These are phyloP conservation scores for Apiotrichum montevideense DNA, from an alignment of 1,284 basidiomycete species.

Conservation along the genomic window DNA sequence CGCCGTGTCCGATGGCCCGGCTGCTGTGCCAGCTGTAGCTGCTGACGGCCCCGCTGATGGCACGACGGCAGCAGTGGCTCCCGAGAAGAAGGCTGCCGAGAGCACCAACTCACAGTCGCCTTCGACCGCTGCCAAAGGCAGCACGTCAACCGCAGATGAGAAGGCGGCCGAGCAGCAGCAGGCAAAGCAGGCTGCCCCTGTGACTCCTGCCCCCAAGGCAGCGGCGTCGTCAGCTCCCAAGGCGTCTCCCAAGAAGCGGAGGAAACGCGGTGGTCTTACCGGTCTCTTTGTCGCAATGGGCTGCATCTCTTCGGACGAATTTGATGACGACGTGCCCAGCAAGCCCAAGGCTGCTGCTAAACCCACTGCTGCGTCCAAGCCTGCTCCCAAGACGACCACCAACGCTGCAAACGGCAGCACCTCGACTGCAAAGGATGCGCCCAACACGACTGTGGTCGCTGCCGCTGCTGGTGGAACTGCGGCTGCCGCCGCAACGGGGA, in stretches of 20 bases:
- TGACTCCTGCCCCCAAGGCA: not conserved
- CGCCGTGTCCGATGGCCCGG: not conserved
- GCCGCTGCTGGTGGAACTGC: not conserved
- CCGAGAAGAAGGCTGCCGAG: not conserved
- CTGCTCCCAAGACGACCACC: not conserved
- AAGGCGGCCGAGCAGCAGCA: not conserved
- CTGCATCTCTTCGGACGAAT: conserved; percentile 39
- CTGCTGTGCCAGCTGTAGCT: not conserved
- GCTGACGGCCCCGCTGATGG: not conserved
- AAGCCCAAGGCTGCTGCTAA: conserved; percentile 7
- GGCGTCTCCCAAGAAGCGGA: conserved; percentile 29
- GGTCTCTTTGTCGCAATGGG: conserved; percentile 35
- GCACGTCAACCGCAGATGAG: not conserved
- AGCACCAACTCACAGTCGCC: not conserved
- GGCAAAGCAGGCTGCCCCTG: not conserved
- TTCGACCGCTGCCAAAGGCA: not conserved
- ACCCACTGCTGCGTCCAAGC: conserved; percentile 1
- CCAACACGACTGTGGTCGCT: not conserved
- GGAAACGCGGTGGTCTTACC: conserved; percentile 37
- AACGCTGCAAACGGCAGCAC: conserved; percentile 1
- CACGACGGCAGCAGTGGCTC: not conserved
- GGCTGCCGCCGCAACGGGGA: not conserved
- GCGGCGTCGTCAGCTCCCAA: not conserved
- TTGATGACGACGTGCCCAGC: conserved; percentile 29
- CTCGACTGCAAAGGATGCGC: not conserved